phyloP scores from a whole-genome alignment of 225 moss, liverwort and hornwort genomes.

The Polytrichum commune region DNA sequence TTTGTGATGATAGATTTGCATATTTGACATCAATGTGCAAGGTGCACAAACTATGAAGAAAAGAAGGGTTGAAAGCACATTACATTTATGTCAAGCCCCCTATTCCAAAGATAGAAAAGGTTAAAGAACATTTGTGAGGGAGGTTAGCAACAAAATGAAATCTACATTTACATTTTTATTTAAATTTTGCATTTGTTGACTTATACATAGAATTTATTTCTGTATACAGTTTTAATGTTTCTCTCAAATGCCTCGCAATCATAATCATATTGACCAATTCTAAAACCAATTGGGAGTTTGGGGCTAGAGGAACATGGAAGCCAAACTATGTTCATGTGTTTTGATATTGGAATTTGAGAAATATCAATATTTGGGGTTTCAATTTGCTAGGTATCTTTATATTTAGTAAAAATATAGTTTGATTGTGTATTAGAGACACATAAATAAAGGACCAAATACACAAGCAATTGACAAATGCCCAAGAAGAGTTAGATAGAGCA shows the following conservation, averaged over 20 bases:
- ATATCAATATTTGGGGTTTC: neutral
- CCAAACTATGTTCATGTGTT: neutral
- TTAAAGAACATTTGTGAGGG: conserved; percentile 79
- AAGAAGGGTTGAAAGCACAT: conserved; percentile 48
- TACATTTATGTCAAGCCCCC: conserved; percentile 92
- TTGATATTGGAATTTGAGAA: neutral
- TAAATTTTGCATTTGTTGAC: no score
- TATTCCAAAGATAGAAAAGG: conserved; percentile 68
- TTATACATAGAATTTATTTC: no score
- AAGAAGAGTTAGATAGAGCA: conserved; percentile 70
- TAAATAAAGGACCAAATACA: conserved; percentile 86
- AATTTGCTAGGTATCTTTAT: no score
- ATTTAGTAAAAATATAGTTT: neutral
- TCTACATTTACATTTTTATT: no score
- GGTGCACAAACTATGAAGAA: conserved; percentile 70
- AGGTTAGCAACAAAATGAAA: conserved; percentile 37
- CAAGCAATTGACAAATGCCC: conserved; percentile 70
- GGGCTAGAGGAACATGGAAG: no score
- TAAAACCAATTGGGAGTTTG: no score
- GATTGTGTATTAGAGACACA: conserved; percentile 50
- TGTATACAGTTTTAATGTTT: no score
- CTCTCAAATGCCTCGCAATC: no score
- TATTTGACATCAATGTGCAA: conserved; percentile 93
- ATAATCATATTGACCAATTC: no score
- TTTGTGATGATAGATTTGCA: conserved; percentile 56